These are phyloP conservation scores for Teratosphaeria viscida DNA, from an alignment of 2,329 filamentous ascomycete genomes.

Conservation along the genomic window DNA sequence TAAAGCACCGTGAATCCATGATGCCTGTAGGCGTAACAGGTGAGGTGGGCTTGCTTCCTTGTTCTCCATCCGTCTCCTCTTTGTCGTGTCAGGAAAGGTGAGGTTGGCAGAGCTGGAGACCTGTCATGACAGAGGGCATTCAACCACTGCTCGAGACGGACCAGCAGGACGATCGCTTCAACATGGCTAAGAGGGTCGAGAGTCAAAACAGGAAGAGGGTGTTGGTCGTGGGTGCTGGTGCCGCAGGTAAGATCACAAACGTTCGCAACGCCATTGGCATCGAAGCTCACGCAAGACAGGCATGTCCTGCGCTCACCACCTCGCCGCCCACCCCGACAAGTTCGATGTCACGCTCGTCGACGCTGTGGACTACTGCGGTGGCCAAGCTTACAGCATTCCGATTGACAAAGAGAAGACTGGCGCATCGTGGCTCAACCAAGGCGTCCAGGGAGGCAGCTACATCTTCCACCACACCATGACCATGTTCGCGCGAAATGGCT, in stretches of 20 bases:
- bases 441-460: slow-evolving; percentile 53
- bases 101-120: not conserved
- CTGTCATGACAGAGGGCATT: slow-evolving; percentile 16
- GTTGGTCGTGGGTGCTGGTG: slow-evolving; percentile 52
- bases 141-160: slow-evolving; percentile 17
- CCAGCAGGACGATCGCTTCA: slow-evolving; percentile 26
- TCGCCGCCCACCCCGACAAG: slow-evolving; percentile 54
- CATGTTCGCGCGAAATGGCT: slow-evolving; percentile 50
- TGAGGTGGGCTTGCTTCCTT: not conserved
- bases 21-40: not conserved
- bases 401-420: slow-evolving; percentile 47
- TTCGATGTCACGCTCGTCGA: slow-evolving; percentile 58
- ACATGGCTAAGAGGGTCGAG: slow-evolving; percentile 26
- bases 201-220: slow-evolving; percentile 39
- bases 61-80: not conserved
- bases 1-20: not conserved
- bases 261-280: not conserved
- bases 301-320: slow-evolving; percentile 56
- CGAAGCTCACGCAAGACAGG: slow-evolving; percentile 21
- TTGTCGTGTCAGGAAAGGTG: not conserved
- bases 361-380: slow-evolving; percentile 47
- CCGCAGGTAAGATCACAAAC: slow-evolving; percentile 40
- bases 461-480: slow-evolving; percentile 60
- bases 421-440: slow-evolving; percentile 51
- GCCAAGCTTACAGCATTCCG: slow-evolving; percentile 49